phyloP scores from a whole-genome alignment of 2,329 filamentous ascomycete genomes.

The Mycosphaerelloides madeirae region DNA sequence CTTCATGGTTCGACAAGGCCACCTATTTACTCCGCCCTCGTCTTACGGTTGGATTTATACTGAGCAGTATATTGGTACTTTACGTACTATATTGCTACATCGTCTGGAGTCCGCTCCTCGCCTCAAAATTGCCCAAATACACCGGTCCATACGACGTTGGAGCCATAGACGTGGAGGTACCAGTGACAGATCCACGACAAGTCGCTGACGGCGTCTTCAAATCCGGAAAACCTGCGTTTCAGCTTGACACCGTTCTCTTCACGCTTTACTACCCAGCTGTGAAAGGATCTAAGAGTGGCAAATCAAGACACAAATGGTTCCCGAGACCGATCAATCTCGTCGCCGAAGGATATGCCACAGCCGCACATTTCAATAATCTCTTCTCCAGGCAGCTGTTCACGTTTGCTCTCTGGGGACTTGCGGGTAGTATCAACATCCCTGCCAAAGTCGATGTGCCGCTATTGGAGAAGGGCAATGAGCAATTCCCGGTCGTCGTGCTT shows the following conservation, averaged over 20 bases:
- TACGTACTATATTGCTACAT: slow-evolving; percentile 36
- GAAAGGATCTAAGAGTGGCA: slow-evolving; percentile 17
- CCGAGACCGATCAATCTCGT: slow-evolving; percentile 39
- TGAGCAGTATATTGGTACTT: slow-evolving; percentile 12
- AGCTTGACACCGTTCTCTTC: slow-evolving; percentile 39
- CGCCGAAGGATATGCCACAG: slow-evolving; percentile 39
- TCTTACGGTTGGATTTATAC: slow-evolving; percentile 11
- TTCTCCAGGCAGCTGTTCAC: slow-evolving; percentile 35
- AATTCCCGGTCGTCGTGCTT: slow-evolving; percentile 33
- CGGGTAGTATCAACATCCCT: slow-evolving; percentile 37
- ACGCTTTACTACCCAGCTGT: slow-evolving; percentile 40
- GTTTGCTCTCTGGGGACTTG: slow-evolving; percentile 37
- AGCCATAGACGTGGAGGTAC: slow-evolving; percentile 37
- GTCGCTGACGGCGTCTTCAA: slow-evolving; percentile 34
- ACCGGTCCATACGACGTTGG: slow-evolving; percentile 39
- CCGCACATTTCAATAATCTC: slow-evolving; percentile 33
- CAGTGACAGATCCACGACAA: slow-evolving; percentile 26
- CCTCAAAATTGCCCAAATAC: slow-evolving; percentile 36
- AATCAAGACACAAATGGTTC: slow-evolving; percentile 38
- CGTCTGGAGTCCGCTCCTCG: slow-evolving; percentile 37
- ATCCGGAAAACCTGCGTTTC: slow-evolving; percentile 35
- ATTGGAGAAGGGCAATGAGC: slow-evolving; percentile 2
- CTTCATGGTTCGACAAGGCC: slow-evolving; percentile 3
- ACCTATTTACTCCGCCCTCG: slow-evolving; percentile 6
- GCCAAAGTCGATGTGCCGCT: slow-evolving; percentile 36